Base-by-base conservation (phyloP, 176 grass and related monocot species). In the Puccinellia tenuiflora region DNA sequence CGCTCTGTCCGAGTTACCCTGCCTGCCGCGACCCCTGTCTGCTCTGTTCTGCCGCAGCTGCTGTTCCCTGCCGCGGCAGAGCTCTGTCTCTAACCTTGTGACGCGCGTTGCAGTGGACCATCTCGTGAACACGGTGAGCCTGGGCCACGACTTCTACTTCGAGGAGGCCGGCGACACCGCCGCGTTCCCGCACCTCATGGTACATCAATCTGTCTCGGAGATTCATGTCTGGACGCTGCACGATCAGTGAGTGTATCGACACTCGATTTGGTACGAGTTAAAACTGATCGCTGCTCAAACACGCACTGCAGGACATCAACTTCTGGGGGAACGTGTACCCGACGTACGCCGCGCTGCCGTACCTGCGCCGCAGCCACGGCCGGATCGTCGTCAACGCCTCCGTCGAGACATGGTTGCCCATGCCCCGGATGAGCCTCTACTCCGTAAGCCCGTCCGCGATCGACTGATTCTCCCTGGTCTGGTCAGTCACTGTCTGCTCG, bases 261-360 rank as follows among this genome's bases (percentile, higher is more conserved):
- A n/a, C n/a, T n/a, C n/a, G n/a, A n/a, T n/a, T n/a, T n/a, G n/a
- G n/a, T n/a, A n/a, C n/a, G n/a, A n/a, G n/a, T n/a, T n/a, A n/a
- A n/a, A n/a, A n/a, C n/a, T n/a, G 28, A 63, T 18, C 60, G 59
- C 54, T 57, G 26, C 5, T n/a, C n/a, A n/a, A n/a, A n/a, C n/a
- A 6, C 26, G 24, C 5, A 31, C 59, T 7, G 26, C 76, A 92
- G 91, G 95, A 94, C 84, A 88, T 97, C 64, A 97, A 97, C 73
- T 97, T 97, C 73, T 97, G 95, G 90, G 95, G 92, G 39, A 97
- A 94, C 77, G 95, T 97, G 40, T 97, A 97, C 79, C 92, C 95
- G 47, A 94, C 95, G 2, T 89, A 91, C 65, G 88, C 92, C 10
- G 92, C 95, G 33, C 84, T 97, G 4, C 95, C 90, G 0, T 81